A percentile compares a stretch with the other conserved stretches of the same genome.
Conservation (phyloP, 2,329 filamentous ascomycete genomes). For the Sclerotinia trifoliorum region DNA sequence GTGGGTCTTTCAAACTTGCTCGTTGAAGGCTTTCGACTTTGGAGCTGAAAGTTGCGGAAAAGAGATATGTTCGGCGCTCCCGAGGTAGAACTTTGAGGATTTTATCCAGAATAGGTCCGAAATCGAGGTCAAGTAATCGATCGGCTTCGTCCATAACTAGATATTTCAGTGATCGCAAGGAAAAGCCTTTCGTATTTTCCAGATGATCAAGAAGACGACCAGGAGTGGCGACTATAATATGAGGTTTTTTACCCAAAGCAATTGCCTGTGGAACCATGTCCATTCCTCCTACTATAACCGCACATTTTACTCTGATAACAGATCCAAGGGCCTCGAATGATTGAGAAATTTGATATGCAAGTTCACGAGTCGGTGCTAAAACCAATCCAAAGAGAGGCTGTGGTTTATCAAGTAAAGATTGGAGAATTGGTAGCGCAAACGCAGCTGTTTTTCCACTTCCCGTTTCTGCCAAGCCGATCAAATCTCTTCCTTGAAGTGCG, state of each 20-base stretch:
- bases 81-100: slow-evolving; percentile 84
- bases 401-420: slow-evolving; percentile 84
- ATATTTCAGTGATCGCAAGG: slow-evolving; percentile 75
- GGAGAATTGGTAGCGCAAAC: slow-evolving; percentile 89
- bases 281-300: slow-evolving; percentile 87
- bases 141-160: slow-evolving; percentile 96
- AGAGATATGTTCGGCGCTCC: slow-evolving; percentile 79
- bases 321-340: slow-evolving; percentile 85
- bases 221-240: slow-evolving; percentile 89
- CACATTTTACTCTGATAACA: slow-evolving; percentile 81
- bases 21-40: slow-evolving; percentile 92
- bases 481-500: slow-evolving; percentile 76
- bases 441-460: slow-evolving; percentile 95
- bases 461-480: slow-evolving; percentile 93
- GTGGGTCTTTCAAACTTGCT: slow-evolving; percentile 80
- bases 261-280: slow-evolving; percentile 94
- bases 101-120: slow-evolving; percentile 88
- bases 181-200: slow-evolving; percentile 96
- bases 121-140: slow-evolving; percentile 87
- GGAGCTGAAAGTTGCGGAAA: slow-evolving; percentile 89
- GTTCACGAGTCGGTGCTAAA: slow-evolving; percentile 86
- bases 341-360: slow-evolving; percentile 88
- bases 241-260: slow-evolving; percentile 90
- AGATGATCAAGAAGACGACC: slow-evolving; percentile 87
- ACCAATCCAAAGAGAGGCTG: slow-evolving; percentile 85